Evolutionary conservation across 345 rosid species (phyloP).

Genomic region (Salix purpurea): DNA sequence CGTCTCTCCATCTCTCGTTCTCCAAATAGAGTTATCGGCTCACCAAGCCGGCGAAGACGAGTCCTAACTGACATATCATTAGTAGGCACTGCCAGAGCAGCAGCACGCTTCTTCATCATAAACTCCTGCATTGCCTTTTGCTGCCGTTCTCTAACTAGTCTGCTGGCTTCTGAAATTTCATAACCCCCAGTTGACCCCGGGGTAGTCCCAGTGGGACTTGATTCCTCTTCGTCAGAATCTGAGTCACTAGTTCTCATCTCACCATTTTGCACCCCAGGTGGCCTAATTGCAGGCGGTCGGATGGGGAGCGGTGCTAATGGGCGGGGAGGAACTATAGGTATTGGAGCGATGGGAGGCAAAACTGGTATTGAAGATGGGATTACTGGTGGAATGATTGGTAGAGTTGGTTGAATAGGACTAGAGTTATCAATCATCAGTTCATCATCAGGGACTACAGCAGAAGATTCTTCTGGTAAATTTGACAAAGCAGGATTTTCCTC

Average conservation of each 20-base stretch:
- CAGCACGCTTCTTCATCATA: conserved; percentile 78
- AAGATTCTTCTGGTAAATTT: conserved; percentile 30
- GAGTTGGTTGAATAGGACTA: conserved; percentile 33
- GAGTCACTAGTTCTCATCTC: conserved; percentile 47
- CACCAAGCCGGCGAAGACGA: conserved; percentile 83
- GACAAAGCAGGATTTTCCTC: conserved; percentile 40
- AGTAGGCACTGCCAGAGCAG: conserved; percentile 95
- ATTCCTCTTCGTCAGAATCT: conserved; percentile 57
- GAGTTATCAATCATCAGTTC: conserved; percentile 29
- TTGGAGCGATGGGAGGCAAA: conserved; percentile 54
- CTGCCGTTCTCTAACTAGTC: conserved; percentile 66
- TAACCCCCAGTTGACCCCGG: conserved; percentile 35
- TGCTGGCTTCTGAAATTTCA: conserved; percentile 69
- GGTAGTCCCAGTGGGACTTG: conserved; percentile 10
- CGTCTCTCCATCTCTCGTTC: conserved; percentile 97
- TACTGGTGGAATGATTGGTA: conserved; percentile 32
- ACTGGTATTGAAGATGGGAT: conserved; percentile 27
- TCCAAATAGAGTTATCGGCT: conserved; percentile 91
- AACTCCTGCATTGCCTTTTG: conserved; percentile 83
- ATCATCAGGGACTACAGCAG: conserved; percentile 29
- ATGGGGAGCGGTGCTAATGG: conserved; percentile 51
- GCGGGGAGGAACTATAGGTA: conserved; percentile 47
- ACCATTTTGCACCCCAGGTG: conserved; percentile 56
- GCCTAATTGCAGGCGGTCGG: conserved; percentile 45
- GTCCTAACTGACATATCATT: conserved; percentile 89